A percentile compares a stretch with the other conserved stretches of the same genome.
Conservation (phyloP, 805 yeast genomes). For the Monosporozyma servazzii region DNA sequence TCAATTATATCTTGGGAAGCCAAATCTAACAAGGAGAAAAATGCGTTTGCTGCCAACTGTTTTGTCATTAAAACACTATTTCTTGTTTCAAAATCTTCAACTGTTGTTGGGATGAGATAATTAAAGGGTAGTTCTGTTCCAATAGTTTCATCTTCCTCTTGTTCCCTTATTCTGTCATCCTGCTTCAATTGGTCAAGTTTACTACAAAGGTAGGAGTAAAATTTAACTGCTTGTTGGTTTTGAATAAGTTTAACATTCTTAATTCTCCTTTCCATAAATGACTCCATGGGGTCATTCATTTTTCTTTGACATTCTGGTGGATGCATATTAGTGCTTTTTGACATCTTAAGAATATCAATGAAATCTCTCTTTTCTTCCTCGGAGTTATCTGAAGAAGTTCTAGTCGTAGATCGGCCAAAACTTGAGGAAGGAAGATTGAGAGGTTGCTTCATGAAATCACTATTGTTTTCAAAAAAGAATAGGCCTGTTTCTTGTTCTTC, state of each 20-base stretch:
- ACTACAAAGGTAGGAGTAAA: constrained; percentile 23
- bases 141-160: constrained; percentile 1
- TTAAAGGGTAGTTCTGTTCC: constrained; percentile 18
- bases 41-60: constrained; percentile 26
- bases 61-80: constrained; percentile 8
- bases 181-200: constrained; percentile 10
- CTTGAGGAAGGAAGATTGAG: constrained; percentile 28
- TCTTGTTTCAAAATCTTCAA: constrained; percentile 3
- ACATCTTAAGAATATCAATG: constrained; percentile 1
- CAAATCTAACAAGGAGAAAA: constrained; percentile 22
- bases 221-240: constrained; percentile 18
- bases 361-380: constrained; percentile 8
- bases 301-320: neutral
- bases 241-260: neutral
- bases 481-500: constrained; percentile 3
- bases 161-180: constrained; percentile 6
- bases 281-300: neutral
- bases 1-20: constrained; percentile 19
- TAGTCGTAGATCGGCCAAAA: constrained; percentile 18
- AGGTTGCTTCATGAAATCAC: constrained; percentile 13
- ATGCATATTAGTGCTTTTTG: neutral
- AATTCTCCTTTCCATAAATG: neutral
- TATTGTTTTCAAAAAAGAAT: neutral
- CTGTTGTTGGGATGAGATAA: constrained; percentile 22
- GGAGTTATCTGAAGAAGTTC: constrained; percentile 12